Percentiles rank a stretch among this genome's conserved stretches.
phyloP scores from a whole-genome alignment of 2,329 filamentous ascomycete species.

The Hypoxylon sp. region DNA sequence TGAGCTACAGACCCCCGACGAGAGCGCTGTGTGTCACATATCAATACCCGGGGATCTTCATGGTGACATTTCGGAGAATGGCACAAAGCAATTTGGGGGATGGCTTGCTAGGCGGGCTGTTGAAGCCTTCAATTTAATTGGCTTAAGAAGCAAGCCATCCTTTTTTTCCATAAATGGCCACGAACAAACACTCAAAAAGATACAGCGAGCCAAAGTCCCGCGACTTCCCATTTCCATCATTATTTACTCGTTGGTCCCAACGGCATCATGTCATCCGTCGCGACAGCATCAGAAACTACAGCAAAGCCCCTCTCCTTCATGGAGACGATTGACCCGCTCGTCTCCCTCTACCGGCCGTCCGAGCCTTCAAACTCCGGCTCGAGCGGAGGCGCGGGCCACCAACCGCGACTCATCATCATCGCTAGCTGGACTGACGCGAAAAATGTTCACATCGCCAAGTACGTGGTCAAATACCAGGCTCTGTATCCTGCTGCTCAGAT shows the following conservation, averaged over 20 bases:
- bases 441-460: conserved; percentile 52
- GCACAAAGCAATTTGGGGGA: too few relatives aligned
- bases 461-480: conserved; percentile 48
- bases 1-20: too few relatives aligned
- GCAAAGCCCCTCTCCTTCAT: conserved; percentile 16
- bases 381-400: neutral
- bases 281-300: conserved; percentile 6
- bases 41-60: too few relatives aligned
- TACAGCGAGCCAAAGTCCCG: too few relatives aligned
- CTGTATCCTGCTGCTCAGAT: conserved; percentile 47
- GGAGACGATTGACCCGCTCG: conserved; percentile 5
- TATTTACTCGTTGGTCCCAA: conserved; percentile 4
- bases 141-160: too few relatives aligned
- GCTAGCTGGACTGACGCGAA: conserved; percentile 52
- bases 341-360: conserved; percentile 16
- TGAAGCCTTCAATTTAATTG: too few relatives aligned
- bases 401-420: conserved; percentile 50
- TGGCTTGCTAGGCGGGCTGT: too few relatives aligned
- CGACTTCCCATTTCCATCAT: neutral
- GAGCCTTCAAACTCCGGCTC: neutral
- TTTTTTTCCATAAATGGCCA: too few relatives aligned
- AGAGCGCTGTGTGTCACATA: too few relatives aligned
- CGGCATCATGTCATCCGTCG: conserved; percentile 16
- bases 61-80: too few relatives aligned
- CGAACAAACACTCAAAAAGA: too few relatives aligned